A percentile compares a stretch with the other conserved stretches of the same genome.
phyloP scores from a whole-genome alignment of 306 rosid species.

The Vicia faba region DNA sequence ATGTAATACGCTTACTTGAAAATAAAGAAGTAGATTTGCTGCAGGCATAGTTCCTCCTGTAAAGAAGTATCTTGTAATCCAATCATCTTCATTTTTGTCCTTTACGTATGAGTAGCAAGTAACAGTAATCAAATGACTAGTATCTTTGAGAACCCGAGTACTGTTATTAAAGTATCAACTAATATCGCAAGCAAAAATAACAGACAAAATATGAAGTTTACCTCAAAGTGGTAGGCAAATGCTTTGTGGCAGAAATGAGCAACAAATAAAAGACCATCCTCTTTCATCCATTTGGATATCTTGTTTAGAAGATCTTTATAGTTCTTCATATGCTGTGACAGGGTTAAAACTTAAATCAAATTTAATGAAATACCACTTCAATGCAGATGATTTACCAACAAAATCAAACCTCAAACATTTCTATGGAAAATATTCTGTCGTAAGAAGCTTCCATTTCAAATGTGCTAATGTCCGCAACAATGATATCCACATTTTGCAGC shows the following conservation, averaged over 20 bases:
- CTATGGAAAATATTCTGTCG: constrained; percentile 83
- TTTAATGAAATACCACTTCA: background rate
- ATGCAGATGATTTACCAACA: background rate
- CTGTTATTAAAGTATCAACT: background rate
- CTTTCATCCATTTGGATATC: constrained; percentile 89
- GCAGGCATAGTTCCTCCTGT: constrained; percentile 95
- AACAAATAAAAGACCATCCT: constrained; percentile 75
- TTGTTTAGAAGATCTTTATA: constrained; percentile 81
- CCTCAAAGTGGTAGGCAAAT: constrained; percentile 96
- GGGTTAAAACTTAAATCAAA: constrained; percentile 10
- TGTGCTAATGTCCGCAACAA: constrained; percentile 76
- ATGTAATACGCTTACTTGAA: constrained; percentile 64
- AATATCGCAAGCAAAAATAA: constrained; percentile 19
- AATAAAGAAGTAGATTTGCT: constrained; percentile 86
- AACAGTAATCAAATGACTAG: constrained; percentile 4
- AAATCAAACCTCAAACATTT: constrained; percentile 85
- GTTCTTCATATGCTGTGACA: constrained; percentile 92
- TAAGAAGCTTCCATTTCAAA: constrained; percentile 79
- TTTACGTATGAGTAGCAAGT: constrained; percentile 34
- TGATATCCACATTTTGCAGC: constrained; percentile 70
- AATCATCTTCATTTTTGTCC: constrained; percentile 87
- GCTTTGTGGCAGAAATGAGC: constrained; percentile 80
- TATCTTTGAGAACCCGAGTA: background rate
- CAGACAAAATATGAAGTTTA: constrained; percentile 37
- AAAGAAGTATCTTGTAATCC: constrained; percentile 89